Conservation (phyloP, 2,329 filamentous ascomycete species). For the Hawksworthiomyces lignivorus region DNA sequence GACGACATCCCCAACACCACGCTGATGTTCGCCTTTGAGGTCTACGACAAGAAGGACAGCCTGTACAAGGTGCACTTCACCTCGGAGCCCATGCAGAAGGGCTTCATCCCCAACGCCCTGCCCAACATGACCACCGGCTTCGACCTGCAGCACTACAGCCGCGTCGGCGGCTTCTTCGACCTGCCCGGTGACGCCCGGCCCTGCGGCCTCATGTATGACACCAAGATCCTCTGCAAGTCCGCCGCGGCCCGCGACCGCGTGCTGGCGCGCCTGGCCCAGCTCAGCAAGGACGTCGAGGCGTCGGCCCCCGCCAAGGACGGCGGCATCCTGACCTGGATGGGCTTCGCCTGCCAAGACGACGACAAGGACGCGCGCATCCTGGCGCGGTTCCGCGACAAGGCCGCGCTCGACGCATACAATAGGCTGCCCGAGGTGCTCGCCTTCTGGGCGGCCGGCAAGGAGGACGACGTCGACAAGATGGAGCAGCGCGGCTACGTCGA, state of each 20-base stretch:
- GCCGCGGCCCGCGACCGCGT: constrained; percentile 11
- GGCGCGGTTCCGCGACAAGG: constrained; percentile 20
- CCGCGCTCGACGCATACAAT: constrained; percentile 20
- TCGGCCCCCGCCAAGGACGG: constrained; percentile 6
- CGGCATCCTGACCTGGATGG: constrained; percentile 22
- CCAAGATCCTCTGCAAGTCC: constrained; percentile 17
- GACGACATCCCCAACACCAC: constrained; percentile 22
- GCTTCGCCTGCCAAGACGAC: constrained; percentile 21
- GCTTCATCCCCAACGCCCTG: constrained; percentile 21
- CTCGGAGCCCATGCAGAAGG: constrained; percentile 21
- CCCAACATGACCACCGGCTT: constrained; percentile 24
- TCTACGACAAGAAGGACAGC: constrained; percentile 22
- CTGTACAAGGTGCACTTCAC: constrained; percentile 26
- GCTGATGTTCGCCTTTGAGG: constrained; percentile 28
- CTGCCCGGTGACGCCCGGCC: constrained; percentile 13
- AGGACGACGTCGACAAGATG: constrained; percentile 20
- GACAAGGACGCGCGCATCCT: constrained; percentile 21
- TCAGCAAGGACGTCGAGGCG: constrained; percentile 12
- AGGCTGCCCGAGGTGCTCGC: constrained; percentile 17
- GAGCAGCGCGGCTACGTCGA: constrained; percentile 23
- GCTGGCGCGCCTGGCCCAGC: constrained; percentile 4
- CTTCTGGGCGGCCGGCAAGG: constrained; percentile 21
- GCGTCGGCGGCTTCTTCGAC: constrained; percentile 24
- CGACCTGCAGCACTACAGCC: constrained; percentile 25
- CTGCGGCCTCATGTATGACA: constrained; percentile 24